These are phyloP conservation scores for Aaosphaeria arxii DNA, from an alignment of 2,329 filamentous ascomycete species.

Conservation along the genomic window DNA sequence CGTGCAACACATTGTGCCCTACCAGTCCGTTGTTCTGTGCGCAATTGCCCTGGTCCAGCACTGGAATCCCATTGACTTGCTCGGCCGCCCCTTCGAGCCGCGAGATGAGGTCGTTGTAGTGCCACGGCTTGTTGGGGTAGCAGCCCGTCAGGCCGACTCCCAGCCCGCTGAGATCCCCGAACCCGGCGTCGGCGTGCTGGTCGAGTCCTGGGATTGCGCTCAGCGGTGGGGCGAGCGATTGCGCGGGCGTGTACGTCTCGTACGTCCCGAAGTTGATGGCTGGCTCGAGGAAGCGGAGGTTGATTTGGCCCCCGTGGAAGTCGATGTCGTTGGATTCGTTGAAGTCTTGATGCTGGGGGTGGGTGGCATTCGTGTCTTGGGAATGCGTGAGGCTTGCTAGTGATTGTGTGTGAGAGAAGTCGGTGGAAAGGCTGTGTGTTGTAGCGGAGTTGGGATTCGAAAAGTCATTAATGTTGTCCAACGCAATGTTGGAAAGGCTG, in stretches of 20 bases:
- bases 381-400: constrained; percentile 17
- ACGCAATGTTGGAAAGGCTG: constrained; percentile 10
- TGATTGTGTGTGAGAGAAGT: constrained; percentile 22
- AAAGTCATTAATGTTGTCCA: constrained; percentile 19
- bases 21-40: constrained; percentile 7
- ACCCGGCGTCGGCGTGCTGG: constrained; percentile 6
- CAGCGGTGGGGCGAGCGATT: constrained; percentile 2
- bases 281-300: constrained; percentile 35
- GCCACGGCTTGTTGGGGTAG: constrained; percentile 19
- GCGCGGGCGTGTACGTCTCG: constrained; percentile 8
- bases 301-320: constrained; percentile 40
- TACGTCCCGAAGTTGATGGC: constrained; percentile 22
- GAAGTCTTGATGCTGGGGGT: constrained; percentile 7
- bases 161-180: constrained; percentile 10
- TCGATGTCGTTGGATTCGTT: constrained; percentile 37
- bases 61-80: constrained; percentile 2
- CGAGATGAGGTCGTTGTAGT: constrained; percentile 16
- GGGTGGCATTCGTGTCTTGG: constrained; percentile 11
- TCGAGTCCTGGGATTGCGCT: constrained; percentile 17
- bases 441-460: constrained; percentile 19
- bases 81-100: constrained; percentile 20
- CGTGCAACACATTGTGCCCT: constrained; percentile 11
- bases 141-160: constrained; percentile 6
- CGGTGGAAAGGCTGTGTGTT: constrained; percentile 20
- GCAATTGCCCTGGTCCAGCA: constrained; percentile 2